Evolutionary conservation across 441 rosid species (phyloP), one percentile per base, ranked within the genome.

Genomic region (Erysimum pusillum): DNA sequence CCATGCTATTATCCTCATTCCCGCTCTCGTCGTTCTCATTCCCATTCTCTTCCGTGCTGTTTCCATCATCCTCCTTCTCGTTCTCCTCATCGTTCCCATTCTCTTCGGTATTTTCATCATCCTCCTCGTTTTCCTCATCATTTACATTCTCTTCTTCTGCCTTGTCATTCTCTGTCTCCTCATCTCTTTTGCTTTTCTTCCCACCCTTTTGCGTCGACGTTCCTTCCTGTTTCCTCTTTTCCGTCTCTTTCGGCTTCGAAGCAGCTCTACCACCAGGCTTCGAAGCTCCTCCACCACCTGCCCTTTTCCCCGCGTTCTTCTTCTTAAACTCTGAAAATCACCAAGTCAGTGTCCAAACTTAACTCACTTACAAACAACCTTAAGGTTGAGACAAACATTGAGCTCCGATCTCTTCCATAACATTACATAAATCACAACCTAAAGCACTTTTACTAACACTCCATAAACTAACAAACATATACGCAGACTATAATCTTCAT

Each of bases 251-350:
- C 9, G 85, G 77, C 79, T 83, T 78, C 0, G 81, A 60, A 68
- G 81, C 83, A 3, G 25, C 38, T 31, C 56, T 36, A 75, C 77
- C 48, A 76, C 74, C 18, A 42, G 65, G 39, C 17, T 64, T 64
- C 1, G 77, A 44, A 32, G 57, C 25, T 12, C 17, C 9, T 75
- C 67, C 79, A 77, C 38, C 67, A 74, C 70, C 86, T 6, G 82
- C 87, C 80, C 74, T 91, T 73, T 88, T 89, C 22, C 78, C 87
- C 2, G 88, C 86, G 63, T 83, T 91, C 79, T 86, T 88, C 85
- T 79, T 85, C 82, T 83, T 86, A 73, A 86, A 91, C 63, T 85
- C 94, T 91, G 69, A 17, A 80, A 17, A 61, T 5, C 51, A 67
- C 14, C 14, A 31, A 10, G 56, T 13, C 28, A 41, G 52, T 13